Conservation (phyloP, 371 early-diverging fungal species). For the Mucor indicus region DNA sequence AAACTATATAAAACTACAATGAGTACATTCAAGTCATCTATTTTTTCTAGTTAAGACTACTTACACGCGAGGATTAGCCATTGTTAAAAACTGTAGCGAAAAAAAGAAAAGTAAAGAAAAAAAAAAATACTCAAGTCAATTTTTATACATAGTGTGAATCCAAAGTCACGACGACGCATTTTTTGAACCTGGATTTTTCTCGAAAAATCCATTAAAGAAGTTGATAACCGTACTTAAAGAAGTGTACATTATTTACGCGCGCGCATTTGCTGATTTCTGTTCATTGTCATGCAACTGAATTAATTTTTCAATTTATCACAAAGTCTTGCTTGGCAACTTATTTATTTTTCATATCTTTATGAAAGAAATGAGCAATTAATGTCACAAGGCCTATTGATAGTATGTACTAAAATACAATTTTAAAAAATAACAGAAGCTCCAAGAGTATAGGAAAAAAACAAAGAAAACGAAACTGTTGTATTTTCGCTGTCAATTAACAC, state of each 20-base stretch:
- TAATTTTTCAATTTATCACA: no score
- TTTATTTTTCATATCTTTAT: neutral
- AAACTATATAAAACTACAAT: constrained; percentile 29
- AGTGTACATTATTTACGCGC: no score
- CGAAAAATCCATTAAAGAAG: neutral
- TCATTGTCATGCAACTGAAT: no score
- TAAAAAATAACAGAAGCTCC: no score
- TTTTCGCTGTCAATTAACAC: no score
- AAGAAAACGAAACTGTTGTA: no score
- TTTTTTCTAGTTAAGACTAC: neutral
- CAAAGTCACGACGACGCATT: neutral
- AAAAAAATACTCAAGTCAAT: neutral
- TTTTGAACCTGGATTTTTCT: neutral
- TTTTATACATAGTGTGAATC: neutral
- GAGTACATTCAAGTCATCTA: neutral
- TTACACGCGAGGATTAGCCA: constrained; percentile 34
- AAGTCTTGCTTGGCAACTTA: no score
- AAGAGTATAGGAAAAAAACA: no score
- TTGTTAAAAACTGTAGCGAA: neutral
- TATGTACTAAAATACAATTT: no score
- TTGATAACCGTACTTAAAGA: no score
- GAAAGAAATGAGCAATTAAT: neutral
- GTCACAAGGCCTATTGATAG: no score
- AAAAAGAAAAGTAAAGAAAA: constrained; percentile 2
- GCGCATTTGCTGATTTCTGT: no score